Evolutionary conservation across 1,284 basidiomycete species (phyloP), one percentile per base, ranked within the genome.

Genomic region (Porogramme epimiltina): DNA sequence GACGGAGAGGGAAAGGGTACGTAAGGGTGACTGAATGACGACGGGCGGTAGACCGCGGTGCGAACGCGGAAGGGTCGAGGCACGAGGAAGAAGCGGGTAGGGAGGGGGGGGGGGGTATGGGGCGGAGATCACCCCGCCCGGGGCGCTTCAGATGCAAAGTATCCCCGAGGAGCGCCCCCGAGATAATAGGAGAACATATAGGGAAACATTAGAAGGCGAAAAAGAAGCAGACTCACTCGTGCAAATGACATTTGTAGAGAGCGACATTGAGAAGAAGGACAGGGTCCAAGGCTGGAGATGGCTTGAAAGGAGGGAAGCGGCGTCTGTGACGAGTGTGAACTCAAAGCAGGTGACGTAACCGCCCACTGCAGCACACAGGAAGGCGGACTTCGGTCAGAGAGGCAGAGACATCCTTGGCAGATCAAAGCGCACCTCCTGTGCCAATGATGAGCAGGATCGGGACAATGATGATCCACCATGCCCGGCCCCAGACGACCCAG

Each of bases 251-350:
- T 57, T 57, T 16, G 55, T 57, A 3, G 46, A 43, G 15, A 57
- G 52, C 3, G 55, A 57, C n/a, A 57, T 48, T 3, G 38, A 39
- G 31, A 57, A 57, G 51, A 57, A 57, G 15, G 51, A 48, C 20
- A 47, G 43, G 38, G 53, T 53, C 55, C 55, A 57, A 3, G 55
- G 55, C 31, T 51, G 48, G 8, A 57, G 48, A 25, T 51, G 43
- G 11, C 47, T 44, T 19, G 46, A 38, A 26, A 57, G 53, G 42
- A 57, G 51, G 24, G 52, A 42, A 11, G 47, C 43, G 15, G 42
- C 48, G 25, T 40, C 36, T 10, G 42, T 37, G 28, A 50, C 40
- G 18, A 51, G 42, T 3, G 51, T 50, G 39, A 57, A 54, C 46
- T 54, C 40, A 4, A 42, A 52, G 41, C 55, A 57, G 2, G 55